Base-by-base conservation (phyloP, 768 basidiomycete species). In the Lactarius deliciosus region DNA sequence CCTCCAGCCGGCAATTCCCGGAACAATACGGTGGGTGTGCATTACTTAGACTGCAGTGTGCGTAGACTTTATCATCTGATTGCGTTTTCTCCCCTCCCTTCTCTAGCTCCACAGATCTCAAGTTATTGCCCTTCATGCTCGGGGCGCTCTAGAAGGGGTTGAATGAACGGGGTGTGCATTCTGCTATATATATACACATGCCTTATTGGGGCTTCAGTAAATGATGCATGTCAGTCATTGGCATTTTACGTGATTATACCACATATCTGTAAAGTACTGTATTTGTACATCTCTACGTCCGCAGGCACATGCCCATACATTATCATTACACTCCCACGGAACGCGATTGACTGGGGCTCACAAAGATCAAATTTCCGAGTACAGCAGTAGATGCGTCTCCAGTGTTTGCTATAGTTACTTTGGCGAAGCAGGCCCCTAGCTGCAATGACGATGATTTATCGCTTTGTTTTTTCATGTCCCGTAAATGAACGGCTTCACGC, bases 101-200 rank as follows among this genome's bases (percentile, higher is more conserved):
- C 18, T 64, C 10, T 20, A 68, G 66, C 66, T 32, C 66, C 66
- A 25, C 66, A 68, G 55, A 68, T 68, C 3, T 64, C 62, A 60
- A 43, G 66, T 32, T 64, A 68, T 25, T 68, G 66, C 30, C 66
- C 66, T 30, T 68, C 66, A 15, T 68, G 66, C 41, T 59, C 66
- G 30, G 66, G 62, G 9, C 66, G 63, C 30, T 38, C 53, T 59
- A 55, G 41, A 41, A 59, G 66, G 54, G 66, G 62, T 45, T 67
- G 41, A 67, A 56, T 32, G 28, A 32, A 55, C 6, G 13, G 25
- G 15, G 2, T 15, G 15, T 43, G 25, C 59, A 6, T 34, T 45
- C 34, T 41, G 55, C 36, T 38, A 20, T 58, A 40, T 41, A 43
- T 57, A 53, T 53, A 53, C 25, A 53, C 13, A 53, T 53, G 50